Evolutionary conservation across 2,329 filamentous ascomycete genomes (phyloP).

Genomic region (Clathrospora elynae): DNA sequence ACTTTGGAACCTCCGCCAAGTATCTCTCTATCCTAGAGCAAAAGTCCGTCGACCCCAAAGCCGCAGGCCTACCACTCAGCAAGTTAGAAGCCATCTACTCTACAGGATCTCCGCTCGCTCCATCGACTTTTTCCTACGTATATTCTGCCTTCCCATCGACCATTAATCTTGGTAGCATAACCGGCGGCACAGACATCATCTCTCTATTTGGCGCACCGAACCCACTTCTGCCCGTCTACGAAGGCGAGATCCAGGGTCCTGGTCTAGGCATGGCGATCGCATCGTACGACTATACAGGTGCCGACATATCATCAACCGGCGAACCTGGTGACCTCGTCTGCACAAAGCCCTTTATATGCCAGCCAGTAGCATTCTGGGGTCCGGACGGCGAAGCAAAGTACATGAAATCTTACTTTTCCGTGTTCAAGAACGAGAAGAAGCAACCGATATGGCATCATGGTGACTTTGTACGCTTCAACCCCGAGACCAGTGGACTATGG

Average conservation of each 20-base stretch:
- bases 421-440: constrained; percentile 61
- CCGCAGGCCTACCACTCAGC: constrained; percentile 57
- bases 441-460: constrained; percentile 86
- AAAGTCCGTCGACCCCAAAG: constrained; percentile 52
- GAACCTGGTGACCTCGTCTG: constrained; percentile 89
- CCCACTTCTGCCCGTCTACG: constrained; percentile 55
- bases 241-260: constrained; percentile 57
- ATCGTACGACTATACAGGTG: constrained; percentile 59
- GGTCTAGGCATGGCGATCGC: constrained; percentile 59
- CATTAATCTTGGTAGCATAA: constrained; percentile 92
- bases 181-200: constrained; percentile 94
- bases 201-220: constrained; percentile 90
- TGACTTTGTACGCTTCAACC: constrained; percentile 80
- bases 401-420: constrained; percentile 82
- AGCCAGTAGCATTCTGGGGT: constrained; percentile 90
- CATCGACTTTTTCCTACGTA: constrained; percentile 89
- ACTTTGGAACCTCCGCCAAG: constrained; percentile 93
- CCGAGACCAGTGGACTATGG: constrained; percentile 73
- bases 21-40: constrained; percentile 92
- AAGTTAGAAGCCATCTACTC: constrained; percentile 86
- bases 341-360: constrained; percentile 82
- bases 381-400: constrained; percentile 75
- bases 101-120: constrained; percentile 88
- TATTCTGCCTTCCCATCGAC: constrained; percentile 78
- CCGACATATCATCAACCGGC: constrained; percentile 63